A percentile compares a stretch with the other conserved stretches of the same genome.
These are phyloP conservation scores for Trypanosoma mega DNA, from an alignment of 208 protist species.

Conservation along the genomic window DNA sequence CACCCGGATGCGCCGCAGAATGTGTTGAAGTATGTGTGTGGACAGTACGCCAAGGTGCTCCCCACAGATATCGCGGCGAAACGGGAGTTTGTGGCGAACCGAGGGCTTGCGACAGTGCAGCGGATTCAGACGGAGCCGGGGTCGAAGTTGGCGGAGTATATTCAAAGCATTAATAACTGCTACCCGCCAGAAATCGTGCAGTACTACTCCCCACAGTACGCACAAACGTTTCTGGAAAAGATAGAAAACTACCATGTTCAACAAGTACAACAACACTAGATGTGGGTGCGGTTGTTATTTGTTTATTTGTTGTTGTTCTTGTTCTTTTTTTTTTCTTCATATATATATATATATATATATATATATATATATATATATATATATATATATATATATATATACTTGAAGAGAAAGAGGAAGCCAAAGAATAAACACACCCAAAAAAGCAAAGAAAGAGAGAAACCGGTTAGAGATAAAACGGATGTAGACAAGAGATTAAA, in stretches of 20 bases:
- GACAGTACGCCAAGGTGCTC: constrained; percentile 98
- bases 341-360: not conserved
- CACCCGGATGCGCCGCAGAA: constrained; percentile 92
- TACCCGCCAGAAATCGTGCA: constrained; percentile 98
- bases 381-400: constrained; percentile 1
- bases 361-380: not conserved
- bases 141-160: constrained; percentile 95
- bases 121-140: constrained; percentile 94
- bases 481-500: too few species aligned
- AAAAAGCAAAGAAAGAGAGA: not conserved
- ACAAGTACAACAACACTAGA: constrained; percentile 78
- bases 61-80: constrained; percentile 96
- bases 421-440: not conserved
- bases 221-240: constrained; percentile 95
- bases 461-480: not conserved
- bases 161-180: constrained; percentile 97
- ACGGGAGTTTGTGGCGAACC: constrained; percentile 95
- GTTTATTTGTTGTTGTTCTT: constrained; percentile 3
- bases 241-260: constrained; percentile 93
- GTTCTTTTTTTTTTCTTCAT: constrained; percentile 1
- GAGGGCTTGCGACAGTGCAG: constrained; percentile 94
- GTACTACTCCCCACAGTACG: constrained; percentile 98
- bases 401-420: not conserved
- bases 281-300: not conserved
- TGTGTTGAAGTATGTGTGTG: constrained; percentile 97